phyloP scores from a whole-genome alignment of 2,329 filamentous ascomycete species.

The Cercospora nicotianae region DNA sequence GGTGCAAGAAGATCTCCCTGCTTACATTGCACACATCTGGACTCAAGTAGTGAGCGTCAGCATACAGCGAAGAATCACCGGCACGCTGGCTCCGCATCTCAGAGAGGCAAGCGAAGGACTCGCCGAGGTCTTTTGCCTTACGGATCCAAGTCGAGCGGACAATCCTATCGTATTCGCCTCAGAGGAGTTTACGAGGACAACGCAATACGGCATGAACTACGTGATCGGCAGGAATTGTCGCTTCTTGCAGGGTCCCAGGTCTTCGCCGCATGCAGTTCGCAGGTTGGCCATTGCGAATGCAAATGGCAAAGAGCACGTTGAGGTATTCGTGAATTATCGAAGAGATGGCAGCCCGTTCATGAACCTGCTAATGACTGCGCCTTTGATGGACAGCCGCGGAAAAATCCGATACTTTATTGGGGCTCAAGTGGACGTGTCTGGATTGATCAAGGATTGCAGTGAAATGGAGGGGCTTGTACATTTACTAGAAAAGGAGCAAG shows the following conservation, averaged over 20 bases:
- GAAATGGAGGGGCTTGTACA: constrained; percentile 62
- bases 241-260: constrained; percentile 74
- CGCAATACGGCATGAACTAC: constrained; percentile 72
- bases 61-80: constrained; percentile 66
- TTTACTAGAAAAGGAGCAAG: constrained; percentile 34
- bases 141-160: constrained; percentile 69
- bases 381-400: constrained; percentile 67
- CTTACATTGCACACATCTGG: constrained; percentile 69
- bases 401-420: constrained; percentile 69
- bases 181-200: constrained; percentile 73
- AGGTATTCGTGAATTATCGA: constrained; percentile 72
- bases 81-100: constrained; percentile 63
- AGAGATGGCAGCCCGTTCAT: constrained; percentile 76
- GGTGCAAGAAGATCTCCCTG: constrained; percentile 67
- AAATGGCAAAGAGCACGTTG: constrained; percentile 67
- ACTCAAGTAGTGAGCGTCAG: constrained; percentile 69
- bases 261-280: constrained; percentile 61
- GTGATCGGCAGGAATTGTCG: constrained; percentile 74
- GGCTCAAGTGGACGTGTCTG: constrained; percentile 70
- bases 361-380: constrained; percentile 74
- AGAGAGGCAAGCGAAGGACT: constrained; percentile 71
- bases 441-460: constrained; percentile 64
- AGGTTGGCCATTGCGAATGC: constrained; percentile 62
- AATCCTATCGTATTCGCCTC: constrained; percentile 78
- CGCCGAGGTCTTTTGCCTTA: constrained; percentile 75